Evolutionary conservation across 2,329 filamentous ascomycete species (phyloP).

Genomic region (Aspergillus sp.): DNA sequence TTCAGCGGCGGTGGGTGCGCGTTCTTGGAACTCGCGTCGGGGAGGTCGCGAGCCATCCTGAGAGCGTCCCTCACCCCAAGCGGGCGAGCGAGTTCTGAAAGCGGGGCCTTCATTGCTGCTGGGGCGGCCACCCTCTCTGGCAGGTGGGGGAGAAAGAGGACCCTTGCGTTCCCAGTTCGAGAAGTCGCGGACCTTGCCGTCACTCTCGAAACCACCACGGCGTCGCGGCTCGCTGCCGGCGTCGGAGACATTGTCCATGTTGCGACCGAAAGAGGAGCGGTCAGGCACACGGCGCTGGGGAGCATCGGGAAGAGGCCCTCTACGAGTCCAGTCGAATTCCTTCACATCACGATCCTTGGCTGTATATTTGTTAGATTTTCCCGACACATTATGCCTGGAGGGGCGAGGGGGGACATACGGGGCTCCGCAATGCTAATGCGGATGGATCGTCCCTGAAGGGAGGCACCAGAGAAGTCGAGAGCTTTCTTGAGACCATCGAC

Average conservation of each 20-base stretch:
- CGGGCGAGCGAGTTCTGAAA: conserved; percentile 67
- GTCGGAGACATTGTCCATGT: conserved; percentile 55
- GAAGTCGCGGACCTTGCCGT: conserved; percentile 77
- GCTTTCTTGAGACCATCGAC: conserved; percentile 91
- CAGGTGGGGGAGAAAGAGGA: conserved; percentile 71
- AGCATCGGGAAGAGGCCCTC: conserved; percentile 79
- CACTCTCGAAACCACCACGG: conserved; percentile 66
- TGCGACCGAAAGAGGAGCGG: conserved; percentile 55
- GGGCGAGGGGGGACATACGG: conserved; percentile 57
- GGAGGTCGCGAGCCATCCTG: conserved; percentile 79
- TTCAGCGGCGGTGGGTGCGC: conserved; percentile 81
- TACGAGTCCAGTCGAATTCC: conserved; percentile 91
- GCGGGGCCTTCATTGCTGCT: conserved; percentile 60
- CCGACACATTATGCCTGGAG: not conserved
- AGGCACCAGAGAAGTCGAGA: conserved; percentile 74
- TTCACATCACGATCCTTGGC: conserved; percentile 83
- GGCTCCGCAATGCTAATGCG: conserved; percentile 95
- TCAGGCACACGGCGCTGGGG: conserved; percentile 59
- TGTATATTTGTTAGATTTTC: conserved; percentile 47
- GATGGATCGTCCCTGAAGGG: conserved; percentile 85
- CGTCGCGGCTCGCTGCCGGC: conserved; percentile 62
- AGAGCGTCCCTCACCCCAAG: conserved; percentile 68
- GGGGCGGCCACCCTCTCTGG: conserved; percentile 59
- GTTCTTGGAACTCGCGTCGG: conserved; percentile 72
- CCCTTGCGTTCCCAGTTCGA: conserved; percentile 94